These are phyloP conservation scores for Arabis hirsuta DNA, from an alignment of 345 rosid genomes.

Conservation along the genomic window DNA sequence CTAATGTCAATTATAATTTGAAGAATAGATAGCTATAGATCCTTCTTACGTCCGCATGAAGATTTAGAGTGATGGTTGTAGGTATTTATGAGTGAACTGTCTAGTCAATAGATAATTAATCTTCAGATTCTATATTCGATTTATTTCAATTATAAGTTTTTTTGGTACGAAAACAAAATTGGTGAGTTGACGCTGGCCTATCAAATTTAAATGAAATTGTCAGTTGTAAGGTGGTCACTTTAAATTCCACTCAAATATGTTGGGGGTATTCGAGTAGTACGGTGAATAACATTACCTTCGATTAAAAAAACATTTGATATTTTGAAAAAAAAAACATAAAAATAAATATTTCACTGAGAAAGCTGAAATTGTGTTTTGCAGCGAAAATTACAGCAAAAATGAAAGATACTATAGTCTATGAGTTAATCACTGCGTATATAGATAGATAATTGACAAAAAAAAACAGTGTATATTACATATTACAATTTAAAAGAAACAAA, in stretches of 20 bases:
- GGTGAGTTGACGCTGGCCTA: slow-evolving; percentile 16
- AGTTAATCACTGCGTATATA: too few species aligned
- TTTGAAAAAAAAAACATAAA: too few species aligned
- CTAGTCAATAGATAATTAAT: slow-evolving; percentile 18
- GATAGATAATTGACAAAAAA: too few species aligned
- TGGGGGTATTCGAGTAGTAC: slow-evolving; percentile 36
- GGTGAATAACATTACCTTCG: slow-evolving; percentile 24
- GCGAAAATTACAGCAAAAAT: too few species aligned
- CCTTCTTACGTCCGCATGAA: background rate
- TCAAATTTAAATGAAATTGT: slow-evolving; percentile 36
- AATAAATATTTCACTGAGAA: too few species aligned
- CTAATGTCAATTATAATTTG: background rate
- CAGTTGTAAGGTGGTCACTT: slow-evolving; percentile 34
- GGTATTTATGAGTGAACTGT: background rate
- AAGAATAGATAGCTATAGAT: background rate
- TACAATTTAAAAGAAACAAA: too few species aligned
- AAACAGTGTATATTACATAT: too few species aligned
- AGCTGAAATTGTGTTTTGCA: too few species aligned
- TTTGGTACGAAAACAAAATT: slow-evolving; percentile 22
- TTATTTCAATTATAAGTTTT: background rate
- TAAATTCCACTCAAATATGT: slow-evolving; percentile 41
- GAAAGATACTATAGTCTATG: too few species aligned
- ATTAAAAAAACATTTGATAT: background rate
- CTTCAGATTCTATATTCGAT: slow-evolving; percentile 13
- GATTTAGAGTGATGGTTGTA: slow-evolving; percentile 5